Evolutionary conservation across 371 early-diverging fungal species (phyloP), one percentile per base, ranked within the genome.

Genomic region (Rhizomucor pusillus): DNA sequence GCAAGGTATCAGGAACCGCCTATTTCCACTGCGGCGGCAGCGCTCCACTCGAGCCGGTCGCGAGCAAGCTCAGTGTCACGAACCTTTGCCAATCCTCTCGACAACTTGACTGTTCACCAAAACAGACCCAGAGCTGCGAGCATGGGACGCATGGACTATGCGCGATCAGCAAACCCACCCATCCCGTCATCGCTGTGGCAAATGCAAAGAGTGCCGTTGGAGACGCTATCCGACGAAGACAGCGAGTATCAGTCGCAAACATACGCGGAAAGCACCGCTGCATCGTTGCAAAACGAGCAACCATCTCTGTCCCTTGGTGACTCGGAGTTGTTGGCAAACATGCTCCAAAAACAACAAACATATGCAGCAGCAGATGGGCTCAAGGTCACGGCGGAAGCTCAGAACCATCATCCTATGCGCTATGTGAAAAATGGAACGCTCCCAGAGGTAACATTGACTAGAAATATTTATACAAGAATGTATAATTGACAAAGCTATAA

Each of bases 91-190:
- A 66, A 60, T 29, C 60, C 79, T 4, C 47, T 80, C 5, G 79
- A 77, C 23, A 73, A 67, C 6, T 71, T 77, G 14, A 68, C 73
- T 35, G 75, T 76, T 3, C 80, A 77, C 35, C 76, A 75, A 43
- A 77, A 75, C 16, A 61, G 86, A 44, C 82, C 86, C 5, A 59
- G 86, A 16, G 84, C 86, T 47, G 81, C 82, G 16, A 80, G 80
- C 49, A 76, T 85, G 69, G 82, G 86, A 5, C 72, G 81, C 55
- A 67, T 82, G 47, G 82, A 84, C 39, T 69, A 67, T 16, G 55
- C 47, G 34, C 56, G 65, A 25, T 45, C 23, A 35, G 55, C 46
- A 51, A 66, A 52, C 59, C 65, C 41, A 54, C 69, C 73, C 53
- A 65, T 59, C 60, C 68, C 57, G 22, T 57, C 62, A 41, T 63